Base-by-base conservation (phyloP, 164 flowering plant species). In the Vitis vinifera region DNA sequence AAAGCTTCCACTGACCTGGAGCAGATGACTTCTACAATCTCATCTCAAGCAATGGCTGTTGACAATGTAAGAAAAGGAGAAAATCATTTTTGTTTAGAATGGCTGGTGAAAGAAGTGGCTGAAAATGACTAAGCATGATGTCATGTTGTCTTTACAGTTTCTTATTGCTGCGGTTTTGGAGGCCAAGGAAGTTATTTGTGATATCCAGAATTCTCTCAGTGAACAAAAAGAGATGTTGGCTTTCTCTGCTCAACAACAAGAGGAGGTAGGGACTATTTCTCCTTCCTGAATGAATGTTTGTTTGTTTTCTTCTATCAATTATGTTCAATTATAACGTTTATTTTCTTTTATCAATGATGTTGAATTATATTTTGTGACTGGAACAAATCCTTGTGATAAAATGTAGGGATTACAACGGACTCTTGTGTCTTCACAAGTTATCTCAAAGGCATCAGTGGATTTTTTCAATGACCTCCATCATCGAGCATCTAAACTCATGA, bases 361-460 rank as follows among this genome's bases (percentile, higher is more conserved):
- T 59, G 65, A 37, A 19, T 62, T 10, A 12, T 8, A 30, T 14
- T 4, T 66, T 65, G 31, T 68, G 48, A 55, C 57, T 50, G 15
- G 29, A 52, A 55, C 63, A 59, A 61, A 55, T 16, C 23, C 53
- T 65, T 68, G 10, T 30, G 61, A 60, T 15, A 4, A 59, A 70
- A 14, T 77, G 14, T 66, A 93, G 97, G 90, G 93, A 57, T 67
- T 89, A 57, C 79, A 79, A 58, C 75, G 83, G 59, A 86, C 84
- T 81, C 63, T 91, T 75, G 75, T 66, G 64, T 86, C 90, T 60
- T 86, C 92, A 14, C 81, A 87, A 77, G 78, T 58, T 30, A 85
- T 93, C 52, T 82, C 97, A n/a, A 75, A 76, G 64, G 92, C 90
- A 66, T 86, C 90, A 8, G 30, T 71, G 59, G 82, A 71, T 51